Percentiles rank a stretch among this genome's conserved stretches.
Evolutionary conservation across 768 basidiomycete species (phyloP).

Genomic region (Boletus edulis): DNA sequence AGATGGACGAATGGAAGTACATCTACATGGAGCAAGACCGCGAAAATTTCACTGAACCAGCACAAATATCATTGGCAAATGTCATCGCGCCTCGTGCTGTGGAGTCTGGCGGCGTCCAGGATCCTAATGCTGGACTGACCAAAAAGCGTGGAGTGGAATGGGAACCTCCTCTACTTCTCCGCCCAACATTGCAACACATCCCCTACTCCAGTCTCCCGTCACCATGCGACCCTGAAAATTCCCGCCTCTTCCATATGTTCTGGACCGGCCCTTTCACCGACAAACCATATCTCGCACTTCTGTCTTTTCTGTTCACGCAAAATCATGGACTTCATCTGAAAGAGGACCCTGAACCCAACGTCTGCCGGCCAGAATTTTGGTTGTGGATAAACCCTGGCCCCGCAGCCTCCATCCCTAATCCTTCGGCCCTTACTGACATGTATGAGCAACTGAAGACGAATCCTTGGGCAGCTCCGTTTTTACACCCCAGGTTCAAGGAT

Average conservation of each 20-base stretch:
- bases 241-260: constrained; percentile 96
- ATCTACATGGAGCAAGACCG: constrained; percentile 70
- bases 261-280: constrained; percentile 99
- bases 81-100: constrained; percentile 30
- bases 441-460: constrained; percentile 75
- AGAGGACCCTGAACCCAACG: constrained; percentile 35
- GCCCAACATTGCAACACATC: constrained; percentile 49
- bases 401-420: constrained; percentile 85
- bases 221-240: constrained; percentile 81
- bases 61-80: constrained; percentile 31
- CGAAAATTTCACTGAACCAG: constrained; percentile 38
- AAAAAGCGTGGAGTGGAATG: constrained; percentile 61
- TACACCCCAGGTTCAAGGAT: constrained; percentile 89
- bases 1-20: constrained; percentile 83
- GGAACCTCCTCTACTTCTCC: constrained; percentile 51
- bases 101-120: constrained; percentile 33
- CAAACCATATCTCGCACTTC: constrained; percentile 93
- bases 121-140: constrained; percentile 52
- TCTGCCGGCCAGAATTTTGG: constrained; percentile 93
- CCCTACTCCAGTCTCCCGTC: constrained; percentile 54
- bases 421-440: constrained; percentile 79
- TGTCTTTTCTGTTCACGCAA: constrained; percentile 96
- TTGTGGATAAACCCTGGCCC: constrained; percentile 99
- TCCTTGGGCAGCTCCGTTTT: constrained; percentile 94
- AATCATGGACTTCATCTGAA: constrained; percentile 80